These are phyloP conservation scores for Myriosclerotinia curreyana DNA, from an alignment of 2,329 filamentous ascomycete species.

Conservation along the genomic window DNA sequence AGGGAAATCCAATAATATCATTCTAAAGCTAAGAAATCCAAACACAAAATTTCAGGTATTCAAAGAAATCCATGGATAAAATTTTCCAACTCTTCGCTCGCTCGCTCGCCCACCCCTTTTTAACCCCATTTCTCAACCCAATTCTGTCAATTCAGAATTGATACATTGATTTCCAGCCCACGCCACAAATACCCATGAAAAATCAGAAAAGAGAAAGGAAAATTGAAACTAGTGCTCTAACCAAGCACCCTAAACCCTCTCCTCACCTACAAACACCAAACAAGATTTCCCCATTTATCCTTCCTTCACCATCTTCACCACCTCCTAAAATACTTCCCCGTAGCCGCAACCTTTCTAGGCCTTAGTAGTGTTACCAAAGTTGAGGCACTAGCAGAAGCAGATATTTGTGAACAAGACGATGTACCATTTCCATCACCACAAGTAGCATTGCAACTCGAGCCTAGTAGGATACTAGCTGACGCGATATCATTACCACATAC, in stretches of 20 bases:
- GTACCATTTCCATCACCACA: slow-evolving; percentile 18
- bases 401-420: slow-evolving; percentile 1
- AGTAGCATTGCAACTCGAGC: slow-evolving; percentile 10
- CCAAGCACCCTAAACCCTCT: neutral
- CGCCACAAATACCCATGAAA: neutral
- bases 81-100: neutral
- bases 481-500: slow-evolving; percentile 12
- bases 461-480: neutral
- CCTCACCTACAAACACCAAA: neutral
- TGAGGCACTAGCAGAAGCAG: slow-evolving; percentile 3
- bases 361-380: slow-evolving; percentile 10
- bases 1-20: neutral
- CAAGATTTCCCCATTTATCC: neutral
- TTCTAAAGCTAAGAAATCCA: slow-evolving; percentile 3
- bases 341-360: slow-evolving; percentile 3
- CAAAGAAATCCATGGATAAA: slow-evolving; percentile 7
- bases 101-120: neutral
- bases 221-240: neutral
- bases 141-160: neutral
- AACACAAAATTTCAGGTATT: slow-evolving; percentile 4
- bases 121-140: neutral
- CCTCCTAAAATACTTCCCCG: neutral
- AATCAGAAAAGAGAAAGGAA: neutral
- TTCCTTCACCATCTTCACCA: too few species aligned
- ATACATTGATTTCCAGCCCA: neutral